Evolutionary conservation across 352 stramenopile genomes (phyloP).

Genomic region (Phytophthora sp.): DNA sequence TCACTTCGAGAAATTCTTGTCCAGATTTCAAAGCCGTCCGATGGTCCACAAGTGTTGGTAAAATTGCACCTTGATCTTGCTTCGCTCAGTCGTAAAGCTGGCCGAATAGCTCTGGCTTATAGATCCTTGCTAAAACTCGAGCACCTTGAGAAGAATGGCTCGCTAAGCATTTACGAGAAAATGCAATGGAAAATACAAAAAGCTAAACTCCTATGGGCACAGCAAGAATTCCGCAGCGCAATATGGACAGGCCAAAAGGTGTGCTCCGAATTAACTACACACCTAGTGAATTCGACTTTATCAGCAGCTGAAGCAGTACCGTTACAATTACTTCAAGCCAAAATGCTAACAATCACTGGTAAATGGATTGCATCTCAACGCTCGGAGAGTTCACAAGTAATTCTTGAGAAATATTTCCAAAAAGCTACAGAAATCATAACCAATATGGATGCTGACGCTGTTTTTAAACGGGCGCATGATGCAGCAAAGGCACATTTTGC

Average conservation of each 20-base stretch:
- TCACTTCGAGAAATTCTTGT: conserved; percentile 68
- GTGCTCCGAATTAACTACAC: conserved; percentile 42
- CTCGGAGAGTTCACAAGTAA: conserved; percentile 90
- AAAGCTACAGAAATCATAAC: conserved; percentile 78
- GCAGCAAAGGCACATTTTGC: conserved; percentile 85
- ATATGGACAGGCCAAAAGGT: conserved; percentile 77
- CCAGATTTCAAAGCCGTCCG: conserved; percentile 39
- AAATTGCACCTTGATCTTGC: conserved; percentile 66
- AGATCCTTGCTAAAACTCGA: conserved; percentile 67
- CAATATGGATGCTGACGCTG: conserved; percentile 35
- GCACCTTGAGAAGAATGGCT: conserved; percentile 42
- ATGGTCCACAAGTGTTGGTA: conserved; percentile 35
- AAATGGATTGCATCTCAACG: conserved; percentile 94
- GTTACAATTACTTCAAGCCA: conserved; percentile 65
- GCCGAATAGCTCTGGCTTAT: conserved; percentile 72
- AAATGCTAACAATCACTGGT: conserved; percentile 81
- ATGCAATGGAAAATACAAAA: conserved; percentile 80
- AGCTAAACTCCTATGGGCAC: conserved; percentile 80
- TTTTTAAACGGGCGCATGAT: conserved; percentile 50
- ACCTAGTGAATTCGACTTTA: conserved; percentile 31
- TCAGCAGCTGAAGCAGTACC: conserved; percentile 9
- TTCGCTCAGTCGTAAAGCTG: conserved; percentile 64
- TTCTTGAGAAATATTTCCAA: conserved; percentile 93
- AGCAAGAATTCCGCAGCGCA: conserved; percentile 72
- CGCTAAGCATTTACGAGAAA: conserved; percentile 44